Evolutionary conservation across 805 yeast genomes (phyloP), one percentile per base, ranked within the genome.

Genomic region (Sugiyamaella valdiviana): DNA sequence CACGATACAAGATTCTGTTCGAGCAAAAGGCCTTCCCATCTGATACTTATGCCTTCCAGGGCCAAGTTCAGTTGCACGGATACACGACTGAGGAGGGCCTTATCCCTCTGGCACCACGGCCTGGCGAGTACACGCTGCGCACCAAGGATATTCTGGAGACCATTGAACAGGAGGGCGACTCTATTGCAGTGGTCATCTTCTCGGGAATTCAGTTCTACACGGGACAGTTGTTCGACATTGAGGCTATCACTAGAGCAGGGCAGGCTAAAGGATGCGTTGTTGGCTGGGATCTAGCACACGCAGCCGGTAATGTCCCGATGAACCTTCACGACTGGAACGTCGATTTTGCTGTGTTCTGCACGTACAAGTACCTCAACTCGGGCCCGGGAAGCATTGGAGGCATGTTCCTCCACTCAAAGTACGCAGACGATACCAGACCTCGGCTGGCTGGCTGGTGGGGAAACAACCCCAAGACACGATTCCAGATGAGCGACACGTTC

Each of bases 361-460:
- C 95, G 3, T 90, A 90, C 72, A 90, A 90, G 64, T 90, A 90
- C 63, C 67, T 90, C 54, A 91, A 91, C 63, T 65, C 95, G 2
- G 98, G 98, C 0, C 96, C 98, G 0, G 98, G 98, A 41, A 91
- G 82, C 4, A 85, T 89, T 55, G 95, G 89, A 5, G 96, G 96
- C 1, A 74, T 87, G 19, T 90, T 79, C 59, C 82, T 90, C 36
- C 81, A 90, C 62, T 83, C 79, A 53, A 73, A 65, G 52, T 58
- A 58, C 9, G 59, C 60, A 16, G 50, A 56, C 37, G 61, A 63
- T 23, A 56, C 60, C 17, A 57, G 72, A 36, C 85, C 95, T 1
- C 71, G 97, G 51, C 69, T 87, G 44, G 95, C 96, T 0, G 98
- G 98, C 0, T 90, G 98, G 98, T 90, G 97, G 96, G 97, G 96